Percentiles rank a stretch among this genome's conserved stretches.
Evolutionary conservation across 2,329 filamentous ascomycete species (phyloP).

Genomic region (Bipolaris victoriae): DNA sequence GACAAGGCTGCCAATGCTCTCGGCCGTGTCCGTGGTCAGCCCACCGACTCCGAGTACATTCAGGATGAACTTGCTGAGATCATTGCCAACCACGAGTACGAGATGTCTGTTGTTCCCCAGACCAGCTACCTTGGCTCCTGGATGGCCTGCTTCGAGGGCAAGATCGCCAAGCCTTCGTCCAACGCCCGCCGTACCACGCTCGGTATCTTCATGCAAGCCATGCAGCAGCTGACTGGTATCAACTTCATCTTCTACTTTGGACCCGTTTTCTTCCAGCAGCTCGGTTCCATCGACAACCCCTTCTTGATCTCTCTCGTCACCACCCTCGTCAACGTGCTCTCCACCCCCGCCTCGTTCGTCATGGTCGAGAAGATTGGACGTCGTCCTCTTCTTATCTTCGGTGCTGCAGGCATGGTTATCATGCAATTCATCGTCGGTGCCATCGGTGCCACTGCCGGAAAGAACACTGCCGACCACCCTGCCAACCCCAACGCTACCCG

Average conservation of each 20-base stretch:
- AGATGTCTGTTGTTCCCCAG: conserved; percentile 62
- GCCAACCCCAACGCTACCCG: conserved; percentile 37
- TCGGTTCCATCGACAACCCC: conserved; percentile 71
- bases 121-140: conserved; percentile 60
- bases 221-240: conserved; percentile 74
- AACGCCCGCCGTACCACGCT: conserved; percentile 57
- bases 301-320: conserved; percentile 88
- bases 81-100: conserved; percentile 90
- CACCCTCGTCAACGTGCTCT: conserved; percentile 85
- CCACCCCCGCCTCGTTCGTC: conserved; percentile 85
- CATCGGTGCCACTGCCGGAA: conserved; percentile 53
- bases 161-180: conserved; percentile 56
- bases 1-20: conserved; percentile 70
- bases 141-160: conserved; percentile 67
- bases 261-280: conserved; percentile 80
- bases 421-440: conserved; percentile 89
- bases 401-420: conserved; percentile 80
- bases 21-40: conserved; percentile 75
- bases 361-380: conserved; percentile 83
- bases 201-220: conserved; percentile 58
- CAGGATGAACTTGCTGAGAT: conserved; percentile 84
- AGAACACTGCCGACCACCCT: conserved; percentile 47
- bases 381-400: conserved; percentile 77
- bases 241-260: conserved; percentile 73
- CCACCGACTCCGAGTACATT: conserved; percentile 75